These are phyloP conservation scores for Cutaneotrichosporon dermatis DNA, from an alignment of 1,284 basidiomycete species.

Conservation along the genomic window DNA sequence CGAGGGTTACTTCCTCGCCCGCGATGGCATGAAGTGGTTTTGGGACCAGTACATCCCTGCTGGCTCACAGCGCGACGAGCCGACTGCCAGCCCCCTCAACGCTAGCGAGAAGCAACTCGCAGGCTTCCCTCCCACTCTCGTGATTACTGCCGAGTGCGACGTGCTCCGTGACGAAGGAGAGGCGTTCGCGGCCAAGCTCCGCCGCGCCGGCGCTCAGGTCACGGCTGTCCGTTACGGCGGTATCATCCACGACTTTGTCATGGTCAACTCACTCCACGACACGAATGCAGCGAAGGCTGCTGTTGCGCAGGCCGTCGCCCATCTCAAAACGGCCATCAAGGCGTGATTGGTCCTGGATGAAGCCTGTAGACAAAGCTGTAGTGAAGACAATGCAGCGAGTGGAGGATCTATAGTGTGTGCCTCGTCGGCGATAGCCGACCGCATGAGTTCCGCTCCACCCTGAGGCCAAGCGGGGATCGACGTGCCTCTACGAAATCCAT, in stretches of 20 bases:
- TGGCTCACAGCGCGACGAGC: constrained; percentile 4
- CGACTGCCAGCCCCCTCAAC: constrained; percentile 8
- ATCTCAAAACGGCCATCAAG: neutral
- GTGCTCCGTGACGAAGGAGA: constrained; percentile 19
- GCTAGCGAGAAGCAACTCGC: constrained; percentile 7
- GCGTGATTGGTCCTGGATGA: too few relatives aligned
- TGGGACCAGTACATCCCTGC: constrained; percentile 16
- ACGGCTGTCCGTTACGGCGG: constrained; percentile 12
- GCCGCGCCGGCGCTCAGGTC: constrained; percentile 8
- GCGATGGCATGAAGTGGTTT: constrained; percentile 23
- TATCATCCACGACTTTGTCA: constrained; percentile 20
- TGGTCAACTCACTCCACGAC: constrained; percentile 17
- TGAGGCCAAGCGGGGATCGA: too few relatives aligned
- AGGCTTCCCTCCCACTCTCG: constrained; percentile 15
- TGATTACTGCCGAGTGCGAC: constrained; percentile 17
- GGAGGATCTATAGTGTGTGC: too few relatives aligned
- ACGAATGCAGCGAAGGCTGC: constrained; percentile 12
- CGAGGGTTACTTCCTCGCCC: constrained; percentile 13
- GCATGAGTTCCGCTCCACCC: too few relatives aligned
- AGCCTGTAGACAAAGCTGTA: too few relatives aligned
- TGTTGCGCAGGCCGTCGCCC: constrained; percentile 1
- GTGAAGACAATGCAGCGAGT: too few relatives aligned
- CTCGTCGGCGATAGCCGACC: too few relatives aligned
- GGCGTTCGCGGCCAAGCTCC: constrained; percentile 16
- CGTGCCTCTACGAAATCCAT: neutral